A percentile compares a stretch with the other conserved stretches of the same genome.
These are phyloP conservation scores for Phytophthora kernoviae DNA, from an alignment of 352 stramenopile species.

Conservation along the genomic window DNA sequence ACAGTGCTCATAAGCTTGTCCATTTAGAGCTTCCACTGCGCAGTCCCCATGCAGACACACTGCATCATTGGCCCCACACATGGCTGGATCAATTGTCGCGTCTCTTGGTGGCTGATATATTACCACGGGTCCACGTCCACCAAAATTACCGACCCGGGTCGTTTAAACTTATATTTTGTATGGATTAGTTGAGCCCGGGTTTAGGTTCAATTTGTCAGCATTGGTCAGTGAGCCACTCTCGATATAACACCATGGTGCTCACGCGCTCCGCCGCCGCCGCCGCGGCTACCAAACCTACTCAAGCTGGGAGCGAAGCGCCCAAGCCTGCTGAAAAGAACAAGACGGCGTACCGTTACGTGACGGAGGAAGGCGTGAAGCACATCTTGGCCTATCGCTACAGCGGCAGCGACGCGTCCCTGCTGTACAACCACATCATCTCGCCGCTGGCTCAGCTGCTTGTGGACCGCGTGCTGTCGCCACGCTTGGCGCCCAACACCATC, in stretches of 20 bases:
- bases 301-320: slow-evolving; percentile 4
- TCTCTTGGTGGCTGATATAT: slow-evolving; percentile 7
- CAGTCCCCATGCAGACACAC: slow-evolving; percentile 63
- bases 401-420: slow-evolving; percentile 76
- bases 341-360: slow-evolving; percentile 68
- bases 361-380: slow-evolving; percentile 65
- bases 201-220: too few species aligned
- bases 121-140: not conserved
- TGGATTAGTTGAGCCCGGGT: too few species aligned
- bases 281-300: slow-evolving; percentile 9
- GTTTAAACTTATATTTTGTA: too few species aligned
- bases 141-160: not conserved
- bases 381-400: slow-evolving; percentile 87
- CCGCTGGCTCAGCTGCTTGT: slow-evolving; percentile 78
- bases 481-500: slow-evolving; percentile 82
- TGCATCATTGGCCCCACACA: slow-evolving; percentile 49
- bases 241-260: slow-evolving; percentile 20
- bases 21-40: slow-evolving; percentile 17
- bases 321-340: slow-evolving; percentile 11
- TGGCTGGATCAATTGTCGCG: slow-evolving; percentile 26
- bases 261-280: slow-evolving; percentile 28
- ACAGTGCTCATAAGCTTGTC: slow-evolving; percentile 32
- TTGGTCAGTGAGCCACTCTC: slow-evolving; percentile 19
- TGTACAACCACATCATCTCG: slow-evolving; percentile 88
- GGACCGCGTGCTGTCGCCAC: slow-evolving; percentile 70